These are phyloP conservation scores for Teratosphaeria pseudoeucalypti DNA, from an alignment of 2,329 filamentous ascomycete genomes.

Conservation along the genomic window DNA sequence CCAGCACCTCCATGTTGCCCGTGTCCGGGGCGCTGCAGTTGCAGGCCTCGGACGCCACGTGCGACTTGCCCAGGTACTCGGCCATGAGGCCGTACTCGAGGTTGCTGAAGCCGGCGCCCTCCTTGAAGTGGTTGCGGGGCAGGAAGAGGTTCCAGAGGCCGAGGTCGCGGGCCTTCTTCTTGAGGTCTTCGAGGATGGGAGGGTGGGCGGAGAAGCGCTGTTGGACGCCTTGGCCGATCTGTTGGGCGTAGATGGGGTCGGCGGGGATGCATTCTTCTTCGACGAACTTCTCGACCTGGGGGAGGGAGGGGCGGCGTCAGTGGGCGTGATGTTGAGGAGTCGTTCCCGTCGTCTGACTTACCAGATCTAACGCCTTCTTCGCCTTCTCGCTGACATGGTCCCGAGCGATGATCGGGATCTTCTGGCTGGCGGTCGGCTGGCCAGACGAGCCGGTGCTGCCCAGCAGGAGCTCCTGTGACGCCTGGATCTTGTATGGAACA, in stretches of 20 bases:
- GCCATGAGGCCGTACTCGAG: constrained; percentile 97
- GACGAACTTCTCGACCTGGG: constrained; percentile 73
- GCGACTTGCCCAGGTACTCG: constrained; percentile 82
- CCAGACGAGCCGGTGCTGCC: constrained; percentile 11
- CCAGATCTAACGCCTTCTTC: constrained; percentile 70
- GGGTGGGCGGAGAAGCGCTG: constrained; percentile 74
- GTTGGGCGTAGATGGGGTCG: constrained; percentile 69
- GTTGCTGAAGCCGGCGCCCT: constrained; percentile 89
- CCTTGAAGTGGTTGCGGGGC: constrained; percentile 86
- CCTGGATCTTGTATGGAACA: constrained; percentile 27
- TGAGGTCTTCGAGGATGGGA: constrained; percentile 75
- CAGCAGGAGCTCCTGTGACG: constrained; percentile 23
- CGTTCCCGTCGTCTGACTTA: constrained; percentile 23
- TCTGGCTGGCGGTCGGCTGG: constrained; percentile 39
- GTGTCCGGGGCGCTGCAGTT: constrained; percentile 50
- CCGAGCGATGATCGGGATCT: constrained; percentile 48
- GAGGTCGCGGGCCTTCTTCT: constrained; percentile 67
- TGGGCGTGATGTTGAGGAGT: not conserved
- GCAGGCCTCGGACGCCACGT: constrained; percentile 75
- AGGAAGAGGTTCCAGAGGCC: constrained; percentile 99
- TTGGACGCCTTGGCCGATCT: constrained; percentile 60
- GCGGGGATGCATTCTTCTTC: constrained; percentile 76
- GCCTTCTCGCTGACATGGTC: constrained; percentile 72
- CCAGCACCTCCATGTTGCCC: constrained; percentile 44
- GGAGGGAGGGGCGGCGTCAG: not conserved